Evolutionary conservation across 768 basidiomycete genomes (phyloP).

Genomic region (Hortiboletus campestris): DNA sequence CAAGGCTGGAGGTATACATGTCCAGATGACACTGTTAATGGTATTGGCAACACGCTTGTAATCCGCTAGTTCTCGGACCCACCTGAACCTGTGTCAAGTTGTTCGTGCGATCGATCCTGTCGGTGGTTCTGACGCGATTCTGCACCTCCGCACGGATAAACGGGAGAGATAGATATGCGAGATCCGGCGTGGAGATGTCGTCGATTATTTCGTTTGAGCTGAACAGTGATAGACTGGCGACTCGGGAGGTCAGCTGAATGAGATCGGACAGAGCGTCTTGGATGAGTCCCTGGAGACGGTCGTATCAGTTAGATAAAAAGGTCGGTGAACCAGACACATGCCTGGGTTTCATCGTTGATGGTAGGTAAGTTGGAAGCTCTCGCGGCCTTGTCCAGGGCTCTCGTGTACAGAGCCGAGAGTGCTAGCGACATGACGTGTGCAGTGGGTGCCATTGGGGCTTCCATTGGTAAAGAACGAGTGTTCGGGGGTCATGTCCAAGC

Average conservation of each 20-base stretch:
- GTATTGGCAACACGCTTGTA: not conserved
- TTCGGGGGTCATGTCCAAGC: slow-evolving; percentile 3
- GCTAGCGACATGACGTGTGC: slow-evolving; percentile 26
- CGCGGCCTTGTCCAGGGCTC: slow-evolving; percentile 38
- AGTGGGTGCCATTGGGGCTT: slow-evolving; percentile 6
- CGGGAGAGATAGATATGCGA: slow-evolving; percentile 73
- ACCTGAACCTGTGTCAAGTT: slow-evolving; percentile 60
- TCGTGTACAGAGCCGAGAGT: slow-evolving; percentile 39
- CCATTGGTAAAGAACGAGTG: not conserved
- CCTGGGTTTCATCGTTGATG: slow-evolving; percentile 47
- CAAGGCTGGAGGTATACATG: slow-evolving; percentile 49
- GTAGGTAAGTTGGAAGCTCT: slow-evolving; percentile 41
- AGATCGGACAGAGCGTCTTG: slow-evolving; percentile 56
- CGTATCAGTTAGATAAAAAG: slow-evolving; percentile 6
- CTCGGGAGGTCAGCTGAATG: slow-evolving; percentile 47
- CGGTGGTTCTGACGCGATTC: slow-evolving; percentile 54
- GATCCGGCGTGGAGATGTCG: slow-evolving; percentile 75
- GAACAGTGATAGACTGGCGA: slow-evolving; percentile 67
- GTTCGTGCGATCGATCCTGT: slow-evolving; percentile 55
- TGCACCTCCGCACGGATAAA: slow-evolving; percentile 66
- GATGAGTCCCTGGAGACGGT: slow-evolving; percentile 53
- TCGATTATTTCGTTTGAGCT: slow-evolving; percentile 82
- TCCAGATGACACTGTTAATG: slow-evolving; percentile 45
- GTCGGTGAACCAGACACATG: slow-evolving; percentile 12
- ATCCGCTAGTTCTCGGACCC: slow-evolving; percentile 25